These are phyloP conservation scores for Saccharomycopsis sp. DNA, from an alignment of 805 yeast genomes.

Conservation along the genomic window DNA sequence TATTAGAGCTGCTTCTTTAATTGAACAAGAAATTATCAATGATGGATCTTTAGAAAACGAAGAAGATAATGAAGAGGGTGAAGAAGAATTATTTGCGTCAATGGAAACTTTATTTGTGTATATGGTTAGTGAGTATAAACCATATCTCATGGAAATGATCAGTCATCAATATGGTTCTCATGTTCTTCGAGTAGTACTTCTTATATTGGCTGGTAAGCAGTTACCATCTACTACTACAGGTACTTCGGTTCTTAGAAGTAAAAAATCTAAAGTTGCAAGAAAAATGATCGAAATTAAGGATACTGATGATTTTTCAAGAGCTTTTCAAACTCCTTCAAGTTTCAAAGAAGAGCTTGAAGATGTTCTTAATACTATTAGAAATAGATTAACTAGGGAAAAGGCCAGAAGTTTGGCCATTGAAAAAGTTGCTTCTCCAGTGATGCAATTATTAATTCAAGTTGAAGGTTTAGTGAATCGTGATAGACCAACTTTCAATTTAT, in stretches of 20 bases:
- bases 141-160: slow-evolving; percentile 49
- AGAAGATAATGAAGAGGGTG: slow-evolving; percentile 22
- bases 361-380: slow-evolving; percentile 25
- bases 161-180: slow-evolving; percentile 82
- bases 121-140: slow-evolving; percentile 58
- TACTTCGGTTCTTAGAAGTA: slow-evolving; percentile 69
- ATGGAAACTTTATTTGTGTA: slow-evolving; percentile 58
- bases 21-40: slow-evolving; percentile 57
- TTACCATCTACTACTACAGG: slow-evolving; percentile 63
- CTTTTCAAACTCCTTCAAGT: slow-evolving; percentile 60
- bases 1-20: slow-evolving; percentile 60
- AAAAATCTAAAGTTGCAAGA: slow-evolving; percentile 79
- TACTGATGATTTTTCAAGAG: slow-evolving; percentile 49
- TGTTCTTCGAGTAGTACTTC: slow-evolving; percentile 60
- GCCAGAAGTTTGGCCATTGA: slow-evolving; percentile 71
- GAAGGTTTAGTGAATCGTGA: slow-evolving; percentile 76
- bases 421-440: slow-evolving; percentile 77
- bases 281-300: slow-evolving; percentile 86
- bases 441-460: slow-evolving; percentile 65
- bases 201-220: slow-evolving; percentile 67
- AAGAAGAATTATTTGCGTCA: slow-evolving; percentile 34
- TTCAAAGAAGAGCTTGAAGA: slow-evolving; percentile 52
- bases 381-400: slow-evolving; percentile 25
- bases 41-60: slow-evolving; percentile 26
- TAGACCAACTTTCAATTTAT: slow-evolving; percentile 56